Base-by-base conservation (phyloP, 2,329 filamentous ascomycete species). In the Nigrograna mackinnonii region DNA sequence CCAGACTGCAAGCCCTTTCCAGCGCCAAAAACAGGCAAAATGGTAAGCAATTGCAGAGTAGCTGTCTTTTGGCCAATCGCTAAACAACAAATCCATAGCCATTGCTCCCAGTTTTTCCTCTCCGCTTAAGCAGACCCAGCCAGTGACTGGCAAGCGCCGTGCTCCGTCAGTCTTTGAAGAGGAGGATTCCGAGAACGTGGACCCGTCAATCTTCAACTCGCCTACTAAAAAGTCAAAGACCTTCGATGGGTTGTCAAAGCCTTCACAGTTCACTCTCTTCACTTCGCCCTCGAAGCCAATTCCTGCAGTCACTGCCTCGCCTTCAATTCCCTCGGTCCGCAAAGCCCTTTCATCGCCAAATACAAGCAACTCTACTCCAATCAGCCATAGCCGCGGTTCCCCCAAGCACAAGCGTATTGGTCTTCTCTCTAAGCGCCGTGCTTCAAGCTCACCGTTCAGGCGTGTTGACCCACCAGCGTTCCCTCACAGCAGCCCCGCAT, bases 1-100 rank as follows among this genome's bases (percentile, higher is more conserved):
- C 83, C 43, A 82, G 88, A 54, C 76, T 91, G 19, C 85, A 89
- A 67, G 82, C 76, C 51, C 74, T 92, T 57, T 85, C 84, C 19
- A 89, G 83, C 70, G 71, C 85, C 37, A 92, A 91, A 76, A 91
- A 91, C 68, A 78, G 84, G 68, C 87, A 91, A 60, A 80, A 80
- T 72, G 74, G 78, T 80, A 74, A 57, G 66, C 43, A 41, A 18
- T 37, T 22, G 31, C 37, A 36, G 17, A 22, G 18, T 32, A 33
- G 30, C 28, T 21, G 35, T 16, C 14, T 13, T 33, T n/a, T 32
- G 34, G 26, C n/a, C 21, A 31, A 39, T 38, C 14, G 46, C 55
- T 62, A 50, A 65, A 56, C 55, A 41, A 41, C 38, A 45, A n/a
- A 41, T 38, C 42, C 21, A 22, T 35, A 71, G 56, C 69, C 47